Base-by-base conservation (phyloP, 106 monocot genomes). In the Dendrobium nobile region DNA sequence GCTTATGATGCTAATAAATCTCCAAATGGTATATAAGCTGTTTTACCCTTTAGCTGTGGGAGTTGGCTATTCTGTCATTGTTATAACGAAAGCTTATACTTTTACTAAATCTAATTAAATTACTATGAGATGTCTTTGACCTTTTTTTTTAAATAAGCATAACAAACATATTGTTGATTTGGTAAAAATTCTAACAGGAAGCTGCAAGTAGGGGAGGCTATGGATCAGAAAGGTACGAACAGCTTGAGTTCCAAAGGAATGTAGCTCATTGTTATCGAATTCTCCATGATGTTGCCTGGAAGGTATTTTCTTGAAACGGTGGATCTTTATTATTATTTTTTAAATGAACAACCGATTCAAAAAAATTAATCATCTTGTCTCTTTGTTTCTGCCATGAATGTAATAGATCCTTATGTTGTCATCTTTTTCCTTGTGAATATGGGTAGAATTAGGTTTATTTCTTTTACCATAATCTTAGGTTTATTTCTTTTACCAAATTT, bases 191-290 rank as follows among this genome's bases (percentile, higher is more conserved):
- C 10, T 47, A 77, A 51, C 84, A 99, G 99, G 89, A 88, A 99
- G 99, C 99, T 43, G 91, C 99, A 77, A 86, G 91, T 79, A 90
- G 99, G 73, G 99, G 95, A 79, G 90, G 91, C n/a, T 99, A 95
- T 87, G 98, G 98, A 37, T 67, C 44, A 9, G 98, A 99, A 84
- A 92, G 93, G 86, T 99, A 99, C 75, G 95, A 95, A 80, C 82
- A 87, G 3, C 84, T 99, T 73, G 95, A 99, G 33, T 99, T 95
- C 80, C 99, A 99, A 82, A 88, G 59, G 64, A 88, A 91, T 84
- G 95, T 99, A 79, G 90, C 90, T 1, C 73, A 87, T 43, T 67
- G 82, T 85, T 99, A 99, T 84, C 79, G 72, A 5, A 67, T 78
- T 51, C 93, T 99, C 47, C 56, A 56, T 47, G 91, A 90, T 88